Evolutionary conservation across 2,329 filamentous ascomycete genomes (phyloP).

Genomic region (Talaromyces pinophilus): DNA sequence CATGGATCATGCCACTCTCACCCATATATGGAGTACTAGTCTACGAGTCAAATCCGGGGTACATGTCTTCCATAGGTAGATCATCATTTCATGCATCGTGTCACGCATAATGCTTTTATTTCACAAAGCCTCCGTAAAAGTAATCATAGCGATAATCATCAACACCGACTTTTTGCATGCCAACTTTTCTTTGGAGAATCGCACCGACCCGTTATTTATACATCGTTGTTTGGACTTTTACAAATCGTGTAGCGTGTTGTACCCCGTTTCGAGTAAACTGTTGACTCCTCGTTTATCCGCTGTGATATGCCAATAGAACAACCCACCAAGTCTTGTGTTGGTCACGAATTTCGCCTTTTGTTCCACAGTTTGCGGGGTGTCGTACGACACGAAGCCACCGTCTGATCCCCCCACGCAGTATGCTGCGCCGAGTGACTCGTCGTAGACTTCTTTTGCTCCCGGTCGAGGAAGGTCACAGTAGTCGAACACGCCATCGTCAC

Average conservation of each 20-base stretch:
- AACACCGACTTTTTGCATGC: not conserved
- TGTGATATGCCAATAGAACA: conserved; percentile 82
- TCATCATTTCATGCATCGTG: not conserved
- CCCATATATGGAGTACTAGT: not conserved
- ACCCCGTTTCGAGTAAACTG: conserved; percentile 64
- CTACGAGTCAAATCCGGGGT: not conserved
- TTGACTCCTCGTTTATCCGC: conserved; percentile 62
- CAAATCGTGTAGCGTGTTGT: conserved; percentile 54
- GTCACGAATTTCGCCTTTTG: conserved; percentile 74
- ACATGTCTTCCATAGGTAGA: not conserved
- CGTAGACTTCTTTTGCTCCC: conserved; percentile 65
- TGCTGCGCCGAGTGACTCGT: conserved; percentile 67
- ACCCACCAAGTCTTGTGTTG: conserved; percentile 68
- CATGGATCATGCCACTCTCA: not conserved
- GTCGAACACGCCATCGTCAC: conserved; percentile 71
- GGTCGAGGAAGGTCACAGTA: conserved; percentile 68
- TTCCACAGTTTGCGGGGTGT: conserved; percentile 73
- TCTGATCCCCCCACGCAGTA: conserved; percentile 67
- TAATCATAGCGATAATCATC: not conserved
- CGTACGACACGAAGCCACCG: conserved; percentile 77
- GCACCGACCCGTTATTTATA: not conserved
- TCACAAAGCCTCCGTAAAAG: conserved; percentile 7
- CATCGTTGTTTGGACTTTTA: not conserved
- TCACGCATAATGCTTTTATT: conserved; percentile 9
- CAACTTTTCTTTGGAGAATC: not conserved